Conservation (phyloP, 208 protist genomes). For the Entamoeba dispar region DNA sequence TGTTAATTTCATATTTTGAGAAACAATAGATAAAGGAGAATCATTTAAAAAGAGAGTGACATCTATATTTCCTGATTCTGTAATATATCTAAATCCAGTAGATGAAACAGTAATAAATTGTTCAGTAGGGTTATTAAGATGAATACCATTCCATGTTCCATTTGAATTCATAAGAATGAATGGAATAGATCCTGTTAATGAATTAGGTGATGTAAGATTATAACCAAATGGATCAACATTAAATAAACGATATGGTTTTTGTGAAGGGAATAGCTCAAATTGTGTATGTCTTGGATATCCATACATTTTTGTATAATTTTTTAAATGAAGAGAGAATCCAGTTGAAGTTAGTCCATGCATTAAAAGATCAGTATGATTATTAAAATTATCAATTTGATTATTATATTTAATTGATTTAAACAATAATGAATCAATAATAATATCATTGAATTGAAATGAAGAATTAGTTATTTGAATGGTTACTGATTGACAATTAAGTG, state of each 20-base stretch:
- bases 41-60: background rate
- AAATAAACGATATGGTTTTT: background rate
- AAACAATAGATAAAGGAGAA: background rate
- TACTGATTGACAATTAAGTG: background rate
- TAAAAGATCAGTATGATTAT: background rate
- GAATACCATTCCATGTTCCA: background rate
- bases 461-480: background rate
- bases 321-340: background rate
- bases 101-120: background rate
- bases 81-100: background rate
- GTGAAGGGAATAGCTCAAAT: background rate
- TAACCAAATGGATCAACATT: background rate
- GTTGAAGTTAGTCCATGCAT: background rate
- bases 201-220: background rate
- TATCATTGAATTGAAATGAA: background rate
- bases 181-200: background rate
- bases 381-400: background rate
- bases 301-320: background rate
- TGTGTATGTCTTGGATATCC: background rate
- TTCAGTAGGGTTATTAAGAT: background rate
- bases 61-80: background rate
- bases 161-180: background rate
- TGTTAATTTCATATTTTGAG: background rate
- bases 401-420: background rate
- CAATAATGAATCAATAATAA: background rate